These are phyloP conservation scores for Talaromyces islandicus DNA, from an alignment of 2,329 filamentous ascomycete species.

Conservation along the genomic window DNA sequence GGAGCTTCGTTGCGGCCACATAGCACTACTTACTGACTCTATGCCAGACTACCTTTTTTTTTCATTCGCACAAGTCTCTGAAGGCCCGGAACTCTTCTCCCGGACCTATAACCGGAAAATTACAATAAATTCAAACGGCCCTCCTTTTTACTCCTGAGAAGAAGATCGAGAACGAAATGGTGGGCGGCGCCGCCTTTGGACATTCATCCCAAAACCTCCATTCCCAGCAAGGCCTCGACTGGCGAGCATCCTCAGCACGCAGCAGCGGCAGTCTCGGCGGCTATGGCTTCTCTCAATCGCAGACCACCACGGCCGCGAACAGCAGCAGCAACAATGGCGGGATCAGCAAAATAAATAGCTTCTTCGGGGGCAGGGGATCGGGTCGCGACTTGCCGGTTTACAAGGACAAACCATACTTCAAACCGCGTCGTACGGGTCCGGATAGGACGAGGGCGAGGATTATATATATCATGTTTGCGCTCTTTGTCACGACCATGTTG, in stretches of 20 bases:
- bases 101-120: not conserved
- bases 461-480: slow-evolving; percentile 46
- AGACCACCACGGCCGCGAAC: slow-evolving; percentile 13
- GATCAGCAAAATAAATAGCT: slow-evolving; percentile 56
- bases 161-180: not conserved
- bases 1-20: slow-evolving; percentile 10
- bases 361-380: slow-evolving; percentile 50
- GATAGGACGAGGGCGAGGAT: slow-evolving; percentile 62
- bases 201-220: slow-evolving; percentile 64
- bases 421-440: slow-evolving; percentile 49
- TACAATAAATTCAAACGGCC: not conserved
- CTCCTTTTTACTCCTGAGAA: not conserved
- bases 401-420: slow-evolving; percentile 89
- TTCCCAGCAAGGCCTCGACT: slow-evolving; percentile 59
- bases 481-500: slow-evolving; percentile 48
- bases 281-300: slow-evolving; percentile 27
- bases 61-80: not conserved
- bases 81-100: not conserved
- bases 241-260: slow-evolving; percentile 42
- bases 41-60: not conserved
- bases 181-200: slow-evolving; percentile 43
- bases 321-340: slow-evolving; percentile 40
- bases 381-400: slow-evolving; percentile 78
- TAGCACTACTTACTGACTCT: not conserved
- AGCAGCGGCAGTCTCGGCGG: slow-evolving; percentile 39